Base-by-base conservation (phyloP, 2,329 filamentous ascomycete species). In the Pestalotiopsis sp. region DNA sequence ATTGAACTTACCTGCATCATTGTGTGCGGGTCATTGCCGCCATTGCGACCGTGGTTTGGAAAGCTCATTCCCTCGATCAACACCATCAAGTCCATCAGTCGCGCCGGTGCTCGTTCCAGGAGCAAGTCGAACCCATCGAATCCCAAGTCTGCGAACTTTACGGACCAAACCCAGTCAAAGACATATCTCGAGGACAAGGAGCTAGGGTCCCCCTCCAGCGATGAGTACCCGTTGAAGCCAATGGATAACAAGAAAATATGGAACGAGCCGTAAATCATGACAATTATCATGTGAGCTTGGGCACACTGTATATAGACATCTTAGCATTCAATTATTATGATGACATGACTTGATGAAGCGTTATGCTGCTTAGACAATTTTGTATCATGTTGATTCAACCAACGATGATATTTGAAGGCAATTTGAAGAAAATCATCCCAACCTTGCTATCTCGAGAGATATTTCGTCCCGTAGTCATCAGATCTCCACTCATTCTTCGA, bases 1-100 rank as follows among this genome's bases (percentile, higher is more conserved):
- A 68, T 77, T 56, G 76, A 78, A 58, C 66, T 76, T 17, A 70
- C 69, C 68, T 69, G 72, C 11, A 74, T 75, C 11, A 70, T 73
- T 52, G 73, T 76, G 36, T 77, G 73, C 67, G 72, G 75, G 11
- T 74, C 72, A 17, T 73, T 78, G 4, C 76, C 75, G 2, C 72
- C 73, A 39, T 38, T 74, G n/a, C 71, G 72, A 12, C 67, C 67
- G 4, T 67, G 75, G 13, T 68, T 77, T 4, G 70, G 73, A n/a
- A 70, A 72, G 56, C 62, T 69, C 4, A 41, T 68, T 17, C 67
- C 67, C 5, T 66, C 67, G 3, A 61, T 60, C 20, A 27, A 61
- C 13, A 66, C 41, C 6, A 45, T 52, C 39, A 64, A 66, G 31
- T 66, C 64, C 23, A 31, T 66, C 17, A 58, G 31, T 25, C n/a